Conservation (phyloP, 2,329 filamentous ascomycete species). For the Monosporascus sp. region DNA sequence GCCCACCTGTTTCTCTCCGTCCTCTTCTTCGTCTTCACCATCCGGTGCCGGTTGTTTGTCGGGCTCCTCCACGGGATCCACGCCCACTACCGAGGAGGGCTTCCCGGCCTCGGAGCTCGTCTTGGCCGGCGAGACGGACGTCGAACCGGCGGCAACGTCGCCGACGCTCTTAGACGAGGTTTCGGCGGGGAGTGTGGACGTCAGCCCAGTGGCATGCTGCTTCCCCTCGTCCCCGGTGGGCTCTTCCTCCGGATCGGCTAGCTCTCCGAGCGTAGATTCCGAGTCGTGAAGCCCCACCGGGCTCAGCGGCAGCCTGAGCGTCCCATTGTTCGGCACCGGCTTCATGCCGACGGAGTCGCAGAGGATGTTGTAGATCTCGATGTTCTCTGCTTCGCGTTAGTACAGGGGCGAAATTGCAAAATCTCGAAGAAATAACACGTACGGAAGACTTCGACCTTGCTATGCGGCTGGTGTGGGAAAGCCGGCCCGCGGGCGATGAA, state of each 20-base stretch:
- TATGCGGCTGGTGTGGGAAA: conserved; percentile 81
- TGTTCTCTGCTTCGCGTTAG: conserved; percentile 64
- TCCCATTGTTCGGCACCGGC: conserved; percentile 82
- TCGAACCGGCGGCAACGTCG: conserved; percentile 1
- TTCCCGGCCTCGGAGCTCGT: conserved; percentile 5
- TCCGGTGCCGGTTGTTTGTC: conserved; percentile 27
- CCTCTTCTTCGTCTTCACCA: background rate
- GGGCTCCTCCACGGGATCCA: conserved; percentile 7
- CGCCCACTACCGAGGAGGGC: conserved; percentile 7
- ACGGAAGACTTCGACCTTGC: conserved; percentile 76
- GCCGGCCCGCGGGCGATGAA: conserved; percentile 90
- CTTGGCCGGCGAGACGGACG: conserved; percentile 13
- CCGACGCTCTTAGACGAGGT: background rate
- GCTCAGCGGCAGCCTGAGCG: conserved; percentile 65
- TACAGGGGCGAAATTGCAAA: background rate
- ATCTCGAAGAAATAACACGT: conserved; percentile 37
- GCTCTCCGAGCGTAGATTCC: conserved; percentile 17
- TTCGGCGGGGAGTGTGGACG: background rate
- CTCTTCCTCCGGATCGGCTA: conserved; percentile 17
- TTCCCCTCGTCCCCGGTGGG: conserved; percentile 6
- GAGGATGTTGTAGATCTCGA: conserved; percentile 88
- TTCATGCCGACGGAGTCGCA: conserved; percentile 77
- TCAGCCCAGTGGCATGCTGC: conserved; percentile 1
- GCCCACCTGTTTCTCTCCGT: background rate
- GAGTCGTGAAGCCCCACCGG: conserved; percentile 57